phyloP scores from a whole-genome alignment of 2,329 filamentous ascomycete genomes.

The Nemania sp. region DNA sequence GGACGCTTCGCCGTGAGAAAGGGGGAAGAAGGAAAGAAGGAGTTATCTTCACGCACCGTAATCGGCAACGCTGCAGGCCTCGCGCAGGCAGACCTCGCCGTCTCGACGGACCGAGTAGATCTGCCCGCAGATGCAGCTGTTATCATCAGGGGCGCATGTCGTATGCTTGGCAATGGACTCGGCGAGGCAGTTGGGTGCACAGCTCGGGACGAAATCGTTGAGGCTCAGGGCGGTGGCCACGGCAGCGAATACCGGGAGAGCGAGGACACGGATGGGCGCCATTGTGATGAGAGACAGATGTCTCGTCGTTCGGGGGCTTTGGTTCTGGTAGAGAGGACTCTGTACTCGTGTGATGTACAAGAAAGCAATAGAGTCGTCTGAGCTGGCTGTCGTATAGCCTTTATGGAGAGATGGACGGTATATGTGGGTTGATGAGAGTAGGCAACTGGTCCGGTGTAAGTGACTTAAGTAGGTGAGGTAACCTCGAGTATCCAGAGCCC shows the following conservation, averaged over 20 bases:
- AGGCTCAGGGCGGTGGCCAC: conserved; percentile 35
- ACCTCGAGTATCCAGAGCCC: too few relatives aligned
- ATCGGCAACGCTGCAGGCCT: conserved; percentile 34
- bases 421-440: too few relatives aligned
- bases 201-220: conserved; percentile 35
- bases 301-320: not conserved
- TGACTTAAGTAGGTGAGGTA: too few relatives aligned
- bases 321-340: not conserved
- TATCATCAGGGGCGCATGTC: conserved; percentile 35
- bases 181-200: conserved; percentile 34
- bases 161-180: conserved; percentile 34
- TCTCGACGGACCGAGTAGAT: conserved; percentile 39
- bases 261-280: conserved; percentile 37
- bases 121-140: conserved; percentile 35
- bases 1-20: not conserved
- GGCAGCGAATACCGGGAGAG: conserved; percentile 33
- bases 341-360: not conserved
- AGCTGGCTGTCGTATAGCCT: too few relatives aligned
- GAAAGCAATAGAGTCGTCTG: too few relatives aligned
- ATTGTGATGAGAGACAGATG: conserved; percentile 25
- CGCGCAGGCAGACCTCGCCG: conserved; percentile 37
- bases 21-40: not conserved
- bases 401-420: too few relatives aligned
- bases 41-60: conserved; percentile 34
- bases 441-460: too few relatives aligned